Evolutionary conservation across 2,329 filamentous ascomycete genomes (phyloP).

Genomic region (Xylaria digitata): DNA sequence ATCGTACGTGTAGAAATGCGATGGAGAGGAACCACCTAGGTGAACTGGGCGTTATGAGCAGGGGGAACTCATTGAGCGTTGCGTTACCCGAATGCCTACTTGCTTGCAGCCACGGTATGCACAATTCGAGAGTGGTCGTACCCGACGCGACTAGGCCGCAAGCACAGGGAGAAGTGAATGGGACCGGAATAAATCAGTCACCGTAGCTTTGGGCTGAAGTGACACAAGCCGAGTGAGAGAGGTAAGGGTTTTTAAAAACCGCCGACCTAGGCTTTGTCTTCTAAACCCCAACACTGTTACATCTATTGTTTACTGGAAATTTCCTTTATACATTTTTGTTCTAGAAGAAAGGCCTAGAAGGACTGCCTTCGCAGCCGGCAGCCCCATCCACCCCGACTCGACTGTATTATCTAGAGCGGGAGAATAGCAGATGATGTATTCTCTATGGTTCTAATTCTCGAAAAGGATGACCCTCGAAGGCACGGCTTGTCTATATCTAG

Average conservation of each 20-base stretch:
- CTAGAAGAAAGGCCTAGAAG: background rate
- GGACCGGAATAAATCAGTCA: background rate
- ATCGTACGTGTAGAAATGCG: no score
- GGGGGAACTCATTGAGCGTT: no score
- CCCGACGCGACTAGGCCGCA: background rate
- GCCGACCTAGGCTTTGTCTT: background rate
- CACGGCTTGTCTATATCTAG: background rate
- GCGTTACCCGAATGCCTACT: no score
- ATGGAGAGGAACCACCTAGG: no score
- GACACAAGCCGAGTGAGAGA: constrained; percentile 13
- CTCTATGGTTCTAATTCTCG: background rate
- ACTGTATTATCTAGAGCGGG: background rate
- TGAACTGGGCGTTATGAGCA: no score
- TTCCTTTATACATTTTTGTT: background rate
- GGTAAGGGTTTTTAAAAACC: background rate
- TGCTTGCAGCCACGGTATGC: no score
- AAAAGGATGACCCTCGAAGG: constrained; percentile 1
- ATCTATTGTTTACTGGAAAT: background rate
- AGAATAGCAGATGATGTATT: constrained; percentile 1
- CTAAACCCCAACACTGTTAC: background rate
- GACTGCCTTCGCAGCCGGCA: background rate
- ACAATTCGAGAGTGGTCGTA: background rate
- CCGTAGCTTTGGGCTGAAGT: constrained; percentile 4
- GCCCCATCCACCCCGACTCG: constrained; percentile 1
- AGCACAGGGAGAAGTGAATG: constrained; percentile 1